Base-by-base conservation (phyloP, 306 rosid species). In the Castanospermum australe region DNA sequence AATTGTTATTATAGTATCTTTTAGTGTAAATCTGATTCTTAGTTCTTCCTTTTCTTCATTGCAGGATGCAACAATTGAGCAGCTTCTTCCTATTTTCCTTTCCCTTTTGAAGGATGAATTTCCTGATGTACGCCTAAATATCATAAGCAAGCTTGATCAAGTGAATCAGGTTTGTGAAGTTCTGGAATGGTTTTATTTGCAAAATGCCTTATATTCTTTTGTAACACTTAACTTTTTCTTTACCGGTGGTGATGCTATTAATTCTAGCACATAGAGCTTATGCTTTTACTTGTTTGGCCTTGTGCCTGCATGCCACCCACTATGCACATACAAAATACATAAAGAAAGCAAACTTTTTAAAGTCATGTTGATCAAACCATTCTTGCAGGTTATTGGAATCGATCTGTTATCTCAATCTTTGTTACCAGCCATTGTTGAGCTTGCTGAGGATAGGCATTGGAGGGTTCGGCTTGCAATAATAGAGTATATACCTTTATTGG, bases 371-470 rank as follows among this genome's bases (percentile, higher is more conserved):
- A 79, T 66, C 44, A 36, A 8, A 45, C 74, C n/a, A 24, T 73
- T 74, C 36, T 50, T 81, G 85, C 91, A 92, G 97, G 95, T 92
- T 50, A 86, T 92, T 79, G 97, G 97, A 67, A 92, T 92, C 56
- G 92, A 87, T 83, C 82, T 92, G 78, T 80, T 92, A 57, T 92
- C 93, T 60, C 97, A 90, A 72, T 92, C 97, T 66, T 85, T 92
- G 62, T 78, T 92, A 83, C 97, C 96, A 50, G 97, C 97, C 67
- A 92, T 92, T 73, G 96, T 90, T 71, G 97, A 92, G 84, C 97
- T 92, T 75, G 97, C 97, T 0, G 97, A 92, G 90, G 97, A 92
- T 83, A 89, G 92, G 86, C 97, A 92, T 79, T 92, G 97, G 97
- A 87, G 97, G 74, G 97, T 92, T 66, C 91, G 97, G 62, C 94